Evolutionary conservation across 2,329 filamentous ascomycete species (phyloP), one percentile per base, ranked within the genome.

Genomic region (Pyricularia grisea): DNA sequence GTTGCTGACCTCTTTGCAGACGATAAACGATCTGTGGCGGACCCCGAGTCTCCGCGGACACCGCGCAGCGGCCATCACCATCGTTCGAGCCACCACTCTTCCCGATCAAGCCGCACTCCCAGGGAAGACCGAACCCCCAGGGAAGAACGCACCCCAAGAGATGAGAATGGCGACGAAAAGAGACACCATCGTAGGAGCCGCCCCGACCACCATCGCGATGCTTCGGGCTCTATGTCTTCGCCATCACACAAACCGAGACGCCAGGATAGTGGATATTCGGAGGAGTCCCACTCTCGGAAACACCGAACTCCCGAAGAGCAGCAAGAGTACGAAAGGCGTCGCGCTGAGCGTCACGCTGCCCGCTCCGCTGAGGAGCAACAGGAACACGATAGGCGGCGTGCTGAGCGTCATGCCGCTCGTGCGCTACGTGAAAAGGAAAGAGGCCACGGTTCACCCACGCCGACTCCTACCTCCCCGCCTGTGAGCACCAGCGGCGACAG

Each of bases 1-100:
- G 80, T 82, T 82, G 80, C 85, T 87, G 82, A 87, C 84, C 80
- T 82, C 76, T 83, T 80, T 78, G 79, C 80, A 87, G 84, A 85
- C 78, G 82, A 84, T 69, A 76, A 74, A 72, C 78, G 79, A 71
- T 74, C 74, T 3, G 58, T 28, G 65, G 77, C 77, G 72, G 78
- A 81, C 71, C 69, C 73, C 71, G 72, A 74, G 70, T 72, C 74
- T 50, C 71, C 72, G 11, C 73, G 75, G 71, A 72, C 73, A 67
- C 69, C 79, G 72, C 80, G 79, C 70, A 80, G 80, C 71, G 79
- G 80, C 71, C 79, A 79, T 71, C 81, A 80, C 70, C 79, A 79
- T 67, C 80, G 79, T 68, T 76, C 76, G 1, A 33, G 64, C 67
- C 67, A 61, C 31, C 55, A 63, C 55, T 72, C 73, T 28, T 76